phyloP scores from a whole-genome alignment of 2,329 filamentous ascomycete genomes.

The Fusarium piperis region DNA sequence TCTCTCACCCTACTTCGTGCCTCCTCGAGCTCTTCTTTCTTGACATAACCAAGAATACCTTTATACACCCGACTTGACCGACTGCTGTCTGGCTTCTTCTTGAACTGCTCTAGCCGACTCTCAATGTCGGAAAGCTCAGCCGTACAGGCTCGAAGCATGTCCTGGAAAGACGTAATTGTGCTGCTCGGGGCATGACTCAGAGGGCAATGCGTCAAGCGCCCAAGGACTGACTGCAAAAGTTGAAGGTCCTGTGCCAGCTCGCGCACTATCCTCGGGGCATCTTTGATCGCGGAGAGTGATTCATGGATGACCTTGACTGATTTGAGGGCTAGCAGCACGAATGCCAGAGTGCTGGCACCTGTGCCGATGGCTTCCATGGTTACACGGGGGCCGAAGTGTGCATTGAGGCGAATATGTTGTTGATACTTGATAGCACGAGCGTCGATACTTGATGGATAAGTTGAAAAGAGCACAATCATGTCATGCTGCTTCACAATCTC shows the following conservation, averaged over 20 bases:
- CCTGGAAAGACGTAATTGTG: constrained; percentile 6
- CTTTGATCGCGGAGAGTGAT: constrained; percentile 8
- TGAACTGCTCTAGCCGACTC: not conserved
- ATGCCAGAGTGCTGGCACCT: constrained; percentile 18
- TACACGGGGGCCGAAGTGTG: not conserved
- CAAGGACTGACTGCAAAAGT: constrained; percentile 3
- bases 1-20: constrained; percentile 16
- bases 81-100: not conserved
- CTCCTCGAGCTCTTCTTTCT: constrained; percentile 19
- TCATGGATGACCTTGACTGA: constrained; percentile 15
- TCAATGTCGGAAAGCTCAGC: constrained; percentile 2
- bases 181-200: not conserved
- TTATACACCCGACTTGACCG: not conserved
- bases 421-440: not conserved
- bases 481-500: not conserved
- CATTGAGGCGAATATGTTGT: not conserved
- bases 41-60: constrained; percentile 3
- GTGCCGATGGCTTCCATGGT: constrained; percentile 11
- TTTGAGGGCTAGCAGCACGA: constrained; percentile 13
- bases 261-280: not conserved
- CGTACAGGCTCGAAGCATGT: not conserved
- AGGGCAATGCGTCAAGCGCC: not conserved
- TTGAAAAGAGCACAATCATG: not conserved
- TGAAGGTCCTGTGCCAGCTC: not conserved
- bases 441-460: not conserved